These are phyloP conservation scores for Salmacisia buchloeana DNA, from an alignment of 1,284 basidiomycete genomes.

Conservation along the genomic window DNA sequence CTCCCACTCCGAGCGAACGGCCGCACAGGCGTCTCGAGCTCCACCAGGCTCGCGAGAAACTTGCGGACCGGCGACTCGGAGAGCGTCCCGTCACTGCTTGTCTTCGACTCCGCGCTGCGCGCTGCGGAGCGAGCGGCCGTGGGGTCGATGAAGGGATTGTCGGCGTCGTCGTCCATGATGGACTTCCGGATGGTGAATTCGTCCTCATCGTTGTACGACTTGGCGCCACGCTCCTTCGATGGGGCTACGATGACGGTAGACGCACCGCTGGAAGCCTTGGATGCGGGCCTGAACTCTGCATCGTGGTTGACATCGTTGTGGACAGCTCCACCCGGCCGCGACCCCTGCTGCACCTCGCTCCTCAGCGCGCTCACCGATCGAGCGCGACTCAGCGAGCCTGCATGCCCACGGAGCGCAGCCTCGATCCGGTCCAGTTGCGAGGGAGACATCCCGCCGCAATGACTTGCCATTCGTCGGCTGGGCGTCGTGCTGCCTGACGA, in stretches of 20 bases:
- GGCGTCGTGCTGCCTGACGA: neutral
- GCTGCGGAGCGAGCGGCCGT: neutral
- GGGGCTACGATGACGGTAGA: neutral
- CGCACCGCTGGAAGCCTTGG: neutral
- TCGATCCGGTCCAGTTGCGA: slow-evolving; percentile 4
- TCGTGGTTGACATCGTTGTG: neutral
- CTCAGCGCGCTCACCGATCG: slow-evolving; percentile 2
- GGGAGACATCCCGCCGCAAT: neutral
- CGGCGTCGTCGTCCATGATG: neutral
- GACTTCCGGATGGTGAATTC: neutral
- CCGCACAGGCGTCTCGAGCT: neutral
- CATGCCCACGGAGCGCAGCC: neutral
- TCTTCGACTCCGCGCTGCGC: neutral
- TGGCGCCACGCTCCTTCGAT: neutral
- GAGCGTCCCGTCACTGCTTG: neutral
- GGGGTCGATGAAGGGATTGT: neutral
- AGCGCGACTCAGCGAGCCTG: neutral
- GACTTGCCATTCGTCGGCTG: too few species aligned
- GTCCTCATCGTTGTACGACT: too few species aligned
- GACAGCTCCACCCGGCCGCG: neutral
- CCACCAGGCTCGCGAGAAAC: neutral
- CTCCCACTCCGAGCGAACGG: neutral
- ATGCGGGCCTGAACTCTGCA: neutral
- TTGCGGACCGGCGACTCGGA: neutral
- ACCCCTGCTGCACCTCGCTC: neutral